Conservation (phyloP, 2,329 filamentous ascomycete genomes). For the Phialemonium atrogriseum region DNA sequence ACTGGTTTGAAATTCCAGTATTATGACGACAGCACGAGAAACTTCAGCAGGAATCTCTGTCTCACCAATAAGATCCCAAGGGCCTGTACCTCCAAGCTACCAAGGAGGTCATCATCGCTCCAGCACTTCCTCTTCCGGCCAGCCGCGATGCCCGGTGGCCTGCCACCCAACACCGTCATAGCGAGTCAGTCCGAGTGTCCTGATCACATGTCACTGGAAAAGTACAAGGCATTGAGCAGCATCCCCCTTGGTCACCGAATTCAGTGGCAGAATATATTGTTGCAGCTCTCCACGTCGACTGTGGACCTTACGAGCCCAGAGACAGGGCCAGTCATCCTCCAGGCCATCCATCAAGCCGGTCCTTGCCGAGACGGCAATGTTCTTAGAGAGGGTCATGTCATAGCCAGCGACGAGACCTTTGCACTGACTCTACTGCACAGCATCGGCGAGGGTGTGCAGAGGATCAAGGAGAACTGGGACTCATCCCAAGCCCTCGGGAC, state of each 20-base stretch:
- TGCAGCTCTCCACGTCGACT: constrained; percentile 36
- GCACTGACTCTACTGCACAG: constrained; percentile 19
- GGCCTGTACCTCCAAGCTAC: constrained; percentile 32
- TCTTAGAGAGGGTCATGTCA: constrained; percentile 24
- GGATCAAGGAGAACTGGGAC: constrained; percentile 43
- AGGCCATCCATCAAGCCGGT: constrained; percentile 41
- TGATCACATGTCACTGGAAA: constrained; percentile 34
- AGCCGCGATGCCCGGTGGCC: constrained; percentile 14
- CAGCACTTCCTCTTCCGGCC: constrained; percentile 30
- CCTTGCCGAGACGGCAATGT: constrained; percentile 12
- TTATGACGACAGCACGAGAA: constrained; percentile 19
- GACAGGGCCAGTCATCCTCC: constrained; percentile 36
- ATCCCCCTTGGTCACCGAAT: constrained; percentile 38
- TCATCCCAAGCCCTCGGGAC: constrained; percentile 29
- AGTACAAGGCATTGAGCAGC: constrained; percentile 44
- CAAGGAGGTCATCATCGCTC: constrained; percentile 18
- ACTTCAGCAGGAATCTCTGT: constrained; percentile 10
- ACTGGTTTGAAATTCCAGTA: constrained; percentile 35
- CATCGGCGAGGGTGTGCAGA: constrained; percentile 20
- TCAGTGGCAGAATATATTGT: constrained; percentile 48
- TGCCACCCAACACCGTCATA: constrained; percentile 41
- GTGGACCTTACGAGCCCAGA: constrained; percentile 43
- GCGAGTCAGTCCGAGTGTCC: constrained; percentile 41
- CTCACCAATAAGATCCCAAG: constrained; percentile 14
- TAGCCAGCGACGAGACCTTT: constrained; percentile 26